Evolutionary conservation across 73 alveolate genomes (phyloP).

Genomic region (Stentor roeselii): DNA sequence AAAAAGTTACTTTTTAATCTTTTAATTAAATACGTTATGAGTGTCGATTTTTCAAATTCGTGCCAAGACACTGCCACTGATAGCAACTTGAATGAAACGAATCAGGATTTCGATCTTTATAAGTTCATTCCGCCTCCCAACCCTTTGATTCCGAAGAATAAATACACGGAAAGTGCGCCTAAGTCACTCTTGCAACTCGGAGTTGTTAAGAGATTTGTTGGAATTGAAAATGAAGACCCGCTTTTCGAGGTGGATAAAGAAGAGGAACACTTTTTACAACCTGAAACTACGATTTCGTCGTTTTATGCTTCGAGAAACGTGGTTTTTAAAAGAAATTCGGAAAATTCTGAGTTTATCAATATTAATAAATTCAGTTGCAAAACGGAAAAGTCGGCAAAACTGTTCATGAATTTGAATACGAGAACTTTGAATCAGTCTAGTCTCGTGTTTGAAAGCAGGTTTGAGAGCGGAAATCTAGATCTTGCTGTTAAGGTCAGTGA

Average conservation of each 20-base stretch:
- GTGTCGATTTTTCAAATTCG: neutral
- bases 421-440: too few species aligned
- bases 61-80: neutral
- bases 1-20: neutral
- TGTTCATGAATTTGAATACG: neutral
- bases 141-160: neutral
- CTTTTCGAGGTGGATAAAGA: too few species aligned
- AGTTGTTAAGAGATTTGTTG: neutral
- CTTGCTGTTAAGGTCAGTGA: constrained; percentile 55
- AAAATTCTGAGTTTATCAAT: neutral
- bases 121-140: neutral
- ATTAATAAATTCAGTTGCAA: neutral
- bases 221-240: neutral
- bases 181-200: neutral
- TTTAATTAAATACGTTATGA: neutral
- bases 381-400: too few species aligned
- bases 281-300: neutral
- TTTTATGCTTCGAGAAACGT: neutral
- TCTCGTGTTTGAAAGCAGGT: constrained; percentile 40
- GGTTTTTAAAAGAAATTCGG: neutral
- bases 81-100: too few species aligned
- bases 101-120: neutral
- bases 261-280: too few species aligned
- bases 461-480: constrained; percentile 80
- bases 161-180: neutral